These are phyloP conservation scores for Phytopythium helicoides DNA, from an alignment of 352 stramenopile species.

Conservation along the genomic window DNA sequence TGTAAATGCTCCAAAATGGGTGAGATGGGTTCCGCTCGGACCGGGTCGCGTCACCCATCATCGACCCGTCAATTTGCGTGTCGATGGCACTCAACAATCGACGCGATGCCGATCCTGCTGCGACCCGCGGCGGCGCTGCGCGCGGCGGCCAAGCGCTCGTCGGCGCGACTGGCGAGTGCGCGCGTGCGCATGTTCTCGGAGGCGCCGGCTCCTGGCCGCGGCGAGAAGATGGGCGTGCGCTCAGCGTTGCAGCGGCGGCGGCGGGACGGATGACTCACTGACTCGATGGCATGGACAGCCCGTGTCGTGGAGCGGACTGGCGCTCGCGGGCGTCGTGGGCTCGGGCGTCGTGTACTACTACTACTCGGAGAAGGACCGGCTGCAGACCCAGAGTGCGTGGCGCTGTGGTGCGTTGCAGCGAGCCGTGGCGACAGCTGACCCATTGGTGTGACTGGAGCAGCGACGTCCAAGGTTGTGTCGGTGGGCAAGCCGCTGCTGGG, in stretches of 20 bases:
- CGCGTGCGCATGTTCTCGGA: slow-evolving; percentile 40
- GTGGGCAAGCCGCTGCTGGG: slow-evolving; percentile 91
- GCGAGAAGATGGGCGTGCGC: slow-evolving; percentile 71
- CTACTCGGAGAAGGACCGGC: slow-evolving; percentile 85
- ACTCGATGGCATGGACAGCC: slow-evolving; percentile 35
- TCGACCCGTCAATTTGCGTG: neutral
- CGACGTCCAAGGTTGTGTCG: slow-evolving; percentile 84
- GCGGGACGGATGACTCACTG: too few relatives aligned
- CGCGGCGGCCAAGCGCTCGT: slow-evolving; percentile 16
- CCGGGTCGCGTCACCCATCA: neutral
- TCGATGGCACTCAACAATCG: neutral
- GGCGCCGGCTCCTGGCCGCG: slow-evolving; percentile 16
- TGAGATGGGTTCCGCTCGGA: too few relatives aligned
- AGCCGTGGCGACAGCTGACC: neutral
- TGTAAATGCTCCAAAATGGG: too few relatives aligned
- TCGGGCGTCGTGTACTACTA: slow-evolving; percentile 86
- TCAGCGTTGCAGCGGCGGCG: neutral
- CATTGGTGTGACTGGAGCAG: slow-evolving; percentile 18
- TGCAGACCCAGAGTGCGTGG: slow-evolving; percentile 78
- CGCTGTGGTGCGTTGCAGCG: neutral
- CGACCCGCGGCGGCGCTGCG: slow-evolving; percentile 14
- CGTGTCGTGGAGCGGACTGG: slow-evolving; percentile 84
- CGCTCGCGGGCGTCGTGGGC: slow-evolving; percentile 65
- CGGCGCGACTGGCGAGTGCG: slow-evolving; percentile 1
- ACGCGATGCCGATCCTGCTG: neutral